phyloP scores from a whole-genome alignment of 371 early-diverging fungal genomes.

The Rhizomucor pusillus region DNA sequence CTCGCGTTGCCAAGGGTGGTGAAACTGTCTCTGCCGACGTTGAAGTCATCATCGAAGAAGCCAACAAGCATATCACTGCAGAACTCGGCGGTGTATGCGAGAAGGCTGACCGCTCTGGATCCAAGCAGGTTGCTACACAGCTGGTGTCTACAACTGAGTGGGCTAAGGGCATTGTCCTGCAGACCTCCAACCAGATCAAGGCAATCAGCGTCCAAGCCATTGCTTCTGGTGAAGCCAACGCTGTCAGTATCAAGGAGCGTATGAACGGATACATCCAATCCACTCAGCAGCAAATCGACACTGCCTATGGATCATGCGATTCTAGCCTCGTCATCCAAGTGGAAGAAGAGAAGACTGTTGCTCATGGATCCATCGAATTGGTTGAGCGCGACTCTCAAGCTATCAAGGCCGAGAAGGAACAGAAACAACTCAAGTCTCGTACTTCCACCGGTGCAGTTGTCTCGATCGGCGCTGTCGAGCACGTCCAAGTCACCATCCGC shows the following conservation, averaged over 20 bases:
- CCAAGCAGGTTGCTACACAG: neutral
- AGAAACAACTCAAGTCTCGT: neutral
- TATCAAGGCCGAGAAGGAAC: neutral
- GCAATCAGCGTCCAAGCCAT: conserved; percentile 11
- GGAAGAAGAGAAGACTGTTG: neutral
- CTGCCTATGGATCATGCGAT: conserved; percentile 4
- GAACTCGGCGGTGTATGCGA: neutral
- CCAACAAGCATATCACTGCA: conserved; percentile 10
- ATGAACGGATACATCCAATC: conserved; percentile 6
- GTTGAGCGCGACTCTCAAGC: neutral
- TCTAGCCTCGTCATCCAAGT: conserved; percentile 1
- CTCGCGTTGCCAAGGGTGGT: conserved; percentile 1
- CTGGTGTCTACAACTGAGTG: conserved; percentile 6
- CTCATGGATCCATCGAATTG: too few relatives aligned
- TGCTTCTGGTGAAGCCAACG: neutral
- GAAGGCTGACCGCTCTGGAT: neutral
- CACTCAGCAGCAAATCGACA: conserved; percentile 7
- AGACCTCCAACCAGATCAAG: conserved; percentile 8
- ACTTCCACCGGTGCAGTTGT: neutral
- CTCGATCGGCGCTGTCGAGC: conserved; percentile 4
- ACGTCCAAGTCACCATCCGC: conserved; percentile 22
- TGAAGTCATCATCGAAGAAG: conserved; percentile 26
- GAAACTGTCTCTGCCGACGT: conserved; percentile 21
- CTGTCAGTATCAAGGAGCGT: neutral
- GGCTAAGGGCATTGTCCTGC: conserved; percentile 8